Evolutionary conservation across 805 yeast species (phyloP).

Genomic region (Wickerhamomyces sydowiorum): DNA sequence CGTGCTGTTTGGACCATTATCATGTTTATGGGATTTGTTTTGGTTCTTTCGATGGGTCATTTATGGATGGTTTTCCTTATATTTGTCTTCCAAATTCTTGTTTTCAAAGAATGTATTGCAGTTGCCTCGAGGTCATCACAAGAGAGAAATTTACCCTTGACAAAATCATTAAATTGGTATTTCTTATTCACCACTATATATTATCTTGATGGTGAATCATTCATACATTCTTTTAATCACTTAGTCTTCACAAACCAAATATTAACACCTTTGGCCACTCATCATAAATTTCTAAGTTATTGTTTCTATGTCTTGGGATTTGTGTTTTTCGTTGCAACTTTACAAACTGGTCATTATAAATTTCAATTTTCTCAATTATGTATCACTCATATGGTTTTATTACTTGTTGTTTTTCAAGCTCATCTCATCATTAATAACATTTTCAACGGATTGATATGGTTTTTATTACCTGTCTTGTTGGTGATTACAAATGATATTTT

Average conservation of each 20-base stretch:
- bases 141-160: slow-evolving; percentile 77
- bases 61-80: slow-evolving; percentile 71
- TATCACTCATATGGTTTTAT: slow-evolving; percentile 87
- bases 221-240: slow-evolving; percentile 61
- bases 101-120: slow-evolving; percentile 87
- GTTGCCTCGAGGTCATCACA: slow-evolving; percentile 77
- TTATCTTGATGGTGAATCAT: slow-evolving; percentile 81
- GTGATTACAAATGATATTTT: slow-evolving; percentile 93
- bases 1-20: slow-evolving; percentile 92
- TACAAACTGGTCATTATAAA: slow-evolving; percentile 82
- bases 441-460: slow-evolving; percentile 90
- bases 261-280: slow-evolving; percentile 55
- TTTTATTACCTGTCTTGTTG: slow-evolving; percentile 82
- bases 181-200: slow-evolving; percentile 82
- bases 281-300: slow-evolving; percentile 83
- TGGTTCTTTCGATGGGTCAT: slow-evolving; percentile 78
- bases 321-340: slow-evolving; percentile 81
- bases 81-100: slow-evolving; percentile 67
- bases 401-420: slow-evolving; percentile 89
- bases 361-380: slow-evolving; percentile 94
- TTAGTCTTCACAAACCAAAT: slow-evolving; percentile 44
- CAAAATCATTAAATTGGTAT: slow-evolving; percentile 88
- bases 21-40: slow-evolving; percentile 73
- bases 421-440: slow-evolving; percentile 89
- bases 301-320: slow-evolving; percentile 82